phyloP scores from a whole-genome alignment of 345 rosid genomes.

The Eucalyptus urophylla region DNA sequence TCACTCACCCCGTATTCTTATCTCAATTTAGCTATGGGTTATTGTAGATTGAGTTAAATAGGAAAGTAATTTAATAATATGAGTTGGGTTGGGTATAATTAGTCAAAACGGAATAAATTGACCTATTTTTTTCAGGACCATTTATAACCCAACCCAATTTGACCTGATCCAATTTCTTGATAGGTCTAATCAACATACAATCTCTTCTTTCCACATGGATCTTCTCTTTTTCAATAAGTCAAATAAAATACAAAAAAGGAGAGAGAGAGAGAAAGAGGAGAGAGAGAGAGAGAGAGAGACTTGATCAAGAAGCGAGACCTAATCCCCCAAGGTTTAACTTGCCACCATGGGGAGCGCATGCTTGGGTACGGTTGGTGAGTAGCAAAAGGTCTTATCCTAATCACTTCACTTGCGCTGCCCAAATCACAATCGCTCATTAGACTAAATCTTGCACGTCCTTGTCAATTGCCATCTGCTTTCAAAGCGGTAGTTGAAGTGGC shows the following conservation, averaged over 20 bases:
- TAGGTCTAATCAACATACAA: not conserved
- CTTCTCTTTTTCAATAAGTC: not conserved
- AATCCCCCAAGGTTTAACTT: not conserved
- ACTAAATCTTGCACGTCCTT: not conserved
- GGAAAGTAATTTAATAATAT: no score
- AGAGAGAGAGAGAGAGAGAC: not conserved
- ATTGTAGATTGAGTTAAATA: not conserved
- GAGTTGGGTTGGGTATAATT: fast-evolving
- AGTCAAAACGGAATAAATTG: fast-evolving
- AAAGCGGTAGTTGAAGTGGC: not conserved
- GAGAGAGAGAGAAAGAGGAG: not conserved
- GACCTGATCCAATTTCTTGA: not conserved
- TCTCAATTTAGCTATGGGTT: not conserved
- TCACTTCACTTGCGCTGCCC: not conserved
- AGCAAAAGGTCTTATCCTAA: not conserved
- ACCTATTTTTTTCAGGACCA: no score
- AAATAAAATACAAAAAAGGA: not conserved
- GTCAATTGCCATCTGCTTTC: not conserved
- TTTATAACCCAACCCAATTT: not conserved
- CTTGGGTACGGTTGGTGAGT: not conserved
- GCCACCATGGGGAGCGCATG: not conserved
- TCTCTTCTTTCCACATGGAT: not conserved
- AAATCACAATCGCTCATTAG: not conserved
- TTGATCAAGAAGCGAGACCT: not conserved
- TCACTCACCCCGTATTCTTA: not conserved